A percentile compares a stretch with the other conserved stretches of the same genome.
These are phyloP conservation scores for Scheffersomyces coipomensis DNA, from an alignment of 805 yeast species.

Conservation along the genomic window DNA sequence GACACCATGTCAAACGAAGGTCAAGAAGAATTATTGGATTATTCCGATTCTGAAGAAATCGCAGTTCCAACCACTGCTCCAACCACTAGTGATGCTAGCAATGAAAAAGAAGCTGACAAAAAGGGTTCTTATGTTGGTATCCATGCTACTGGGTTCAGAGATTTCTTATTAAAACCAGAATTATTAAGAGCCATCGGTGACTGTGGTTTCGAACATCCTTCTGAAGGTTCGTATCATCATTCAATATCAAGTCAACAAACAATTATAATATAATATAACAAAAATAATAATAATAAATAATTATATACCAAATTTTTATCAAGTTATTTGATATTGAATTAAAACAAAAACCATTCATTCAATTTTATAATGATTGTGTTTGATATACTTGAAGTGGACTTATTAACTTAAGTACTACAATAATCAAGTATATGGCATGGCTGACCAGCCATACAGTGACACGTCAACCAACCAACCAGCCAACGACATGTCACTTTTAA, in stretches of 20 bases:
- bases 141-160: constrained; percentile 98
- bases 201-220: constrained; percentile 99
- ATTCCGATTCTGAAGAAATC: constrained; percentile 97
- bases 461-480: no score
- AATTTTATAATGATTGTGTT: no score
- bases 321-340: no score
- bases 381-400: no score
- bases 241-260: no score
- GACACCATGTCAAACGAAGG: constrained; percentile 88
- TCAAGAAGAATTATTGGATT: constrained; percentile 98
- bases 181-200: constrained; percentile 95
- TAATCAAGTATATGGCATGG: no score
- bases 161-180: constrained; percentile 94
- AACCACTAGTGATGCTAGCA: constrained; percentile 43
- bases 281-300: neutral
- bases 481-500: no score
- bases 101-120: constrained; percentile 68
- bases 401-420: no score
- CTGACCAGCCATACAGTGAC: no score
- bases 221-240: constrained; percentile 91
- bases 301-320: no score
- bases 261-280: neutral
- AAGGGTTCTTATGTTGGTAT: constrained; percentile 98
- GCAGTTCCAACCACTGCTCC: constrained; percentile 56
- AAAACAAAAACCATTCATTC: no score